Percentiles rank a stretch among this genome's conserved stretches.
phyloP scores from a whole-genome alignment of 805 yeast species.

The Priceomyces fermenticarens region DNA sequence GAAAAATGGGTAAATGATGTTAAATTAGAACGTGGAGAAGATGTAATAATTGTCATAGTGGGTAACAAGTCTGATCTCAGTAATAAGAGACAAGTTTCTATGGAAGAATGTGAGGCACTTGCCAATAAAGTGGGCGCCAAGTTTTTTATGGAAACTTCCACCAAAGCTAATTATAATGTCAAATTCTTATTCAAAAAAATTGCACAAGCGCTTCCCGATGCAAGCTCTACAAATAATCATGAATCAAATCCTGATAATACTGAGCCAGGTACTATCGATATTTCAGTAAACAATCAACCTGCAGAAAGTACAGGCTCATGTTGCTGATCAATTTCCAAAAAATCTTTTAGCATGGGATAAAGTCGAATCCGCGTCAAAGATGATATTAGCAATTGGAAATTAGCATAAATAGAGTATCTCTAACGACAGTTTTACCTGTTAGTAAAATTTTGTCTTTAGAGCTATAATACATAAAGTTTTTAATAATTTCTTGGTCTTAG shows the following conservation, averaged over 20 bases:
- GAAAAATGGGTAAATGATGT: constrained; percentile 95
- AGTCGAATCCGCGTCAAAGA: too few species aligned
- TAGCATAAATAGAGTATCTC: too few species aligned
- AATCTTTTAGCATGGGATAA: too few species aligned
- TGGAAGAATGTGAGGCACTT: constrained; percentile 80
- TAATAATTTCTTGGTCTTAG: too few species aligned
- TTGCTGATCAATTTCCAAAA: constrained; percentile 11
- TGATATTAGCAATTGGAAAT: too few species aligned
- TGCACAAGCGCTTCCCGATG: constrained; percentile 88
- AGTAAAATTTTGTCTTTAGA: background rate
- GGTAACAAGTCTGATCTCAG: constrained; percentile 87
- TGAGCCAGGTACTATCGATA: constrained; percentile 38
- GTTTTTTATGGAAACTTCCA: constrained; percentile 87
- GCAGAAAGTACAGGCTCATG: constrained; percentile 11
- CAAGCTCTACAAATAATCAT: constrained; percentile 24
- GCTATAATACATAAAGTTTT: too few species aligned
- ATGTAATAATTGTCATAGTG: constrained; percentile 84
- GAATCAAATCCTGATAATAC: constrained; percentile 12
- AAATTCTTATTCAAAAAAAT: constrained; percentile 84
- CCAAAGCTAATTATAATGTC: constrained; percentile 93
- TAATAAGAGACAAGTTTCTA: constrained; percentile 76
- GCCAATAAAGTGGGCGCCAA: constrained; percentile 71
- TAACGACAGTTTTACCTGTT: background rate
- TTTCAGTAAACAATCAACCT: constrained; percentile 29
- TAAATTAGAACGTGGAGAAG: constrained; percentile 85